Evolutionary conservation across 257 asterid genomes (phyloP).

Genomic region (Plantago major): DNA sequence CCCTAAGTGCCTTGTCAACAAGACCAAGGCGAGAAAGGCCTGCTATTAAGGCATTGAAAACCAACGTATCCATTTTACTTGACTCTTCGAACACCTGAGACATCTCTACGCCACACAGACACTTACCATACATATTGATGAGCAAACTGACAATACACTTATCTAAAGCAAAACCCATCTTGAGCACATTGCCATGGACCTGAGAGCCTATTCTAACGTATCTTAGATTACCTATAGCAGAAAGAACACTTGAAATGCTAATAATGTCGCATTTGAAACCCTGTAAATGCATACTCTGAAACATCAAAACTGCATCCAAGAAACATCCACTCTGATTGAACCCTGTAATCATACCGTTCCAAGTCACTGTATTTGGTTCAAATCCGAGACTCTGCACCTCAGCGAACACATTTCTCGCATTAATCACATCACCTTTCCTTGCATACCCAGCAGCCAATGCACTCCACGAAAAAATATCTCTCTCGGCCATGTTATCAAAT

Average conservation of each 20-base stretch:
- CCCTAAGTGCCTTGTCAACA: constrained; percentile 52
- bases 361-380: constrained; percentile 62
- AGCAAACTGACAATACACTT: constrained; percentile 72
- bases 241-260: constrained; percentile 77
- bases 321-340: constrained; percentile 74
- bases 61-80: constrained; percentile 50
- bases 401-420: constrained; percentile 43
- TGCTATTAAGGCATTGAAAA: constrained; percentile 67
- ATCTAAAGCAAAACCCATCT: constrained; percentile 53
- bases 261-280: constrained; percentile 59
- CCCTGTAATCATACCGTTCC: constrained; percentile 97
- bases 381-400: constrained; percentile 40
- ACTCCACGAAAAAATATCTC: constrained; percentile 71
- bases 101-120: constrained; percentile 47
- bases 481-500: constrained; percentile 44
- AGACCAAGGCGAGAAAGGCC: constrained; percentile 81
- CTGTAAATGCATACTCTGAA: constrained; percentile 54
- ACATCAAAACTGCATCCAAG: constrained; percentile 50
- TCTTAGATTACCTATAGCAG: constrained; percentile 68
- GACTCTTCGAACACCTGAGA: constrained; percentile 50
- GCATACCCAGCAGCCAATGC: constrained; percentile 83
- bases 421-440: constrained; percentile 54
- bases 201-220: constrained; percentile 49
- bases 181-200: constrained; percentile 63
- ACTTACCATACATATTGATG: constrained; percentile 77